These are phyloP conservation scores for Fusarium sp. DNA, from an alignment of 2,329 filamentous ascomycete species.

Conservation along the genomic window DNA sequence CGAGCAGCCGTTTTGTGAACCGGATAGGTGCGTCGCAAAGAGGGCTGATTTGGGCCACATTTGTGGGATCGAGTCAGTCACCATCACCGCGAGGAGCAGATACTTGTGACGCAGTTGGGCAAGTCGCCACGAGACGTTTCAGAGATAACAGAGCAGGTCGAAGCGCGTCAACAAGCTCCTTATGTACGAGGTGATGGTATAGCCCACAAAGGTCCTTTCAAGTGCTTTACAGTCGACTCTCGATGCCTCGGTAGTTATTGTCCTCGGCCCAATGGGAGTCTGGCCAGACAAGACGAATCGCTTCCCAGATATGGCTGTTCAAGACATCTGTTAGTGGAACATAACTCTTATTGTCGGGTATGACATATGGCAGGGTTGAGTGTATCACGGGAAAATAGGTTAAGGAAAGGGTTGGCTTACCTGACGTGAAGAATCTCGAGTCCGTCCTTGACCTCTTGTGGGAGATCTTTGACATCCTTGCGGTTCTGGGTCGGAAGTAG, in stretches of 20 bases:
- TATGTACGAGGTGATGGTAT: conserved; percentile 5
- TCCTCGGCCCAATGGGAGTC: conserved; percentile 86
- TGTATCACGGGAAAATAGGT: conserved; percentile 30
- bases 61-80: conserved; percentile 10
- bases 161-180: conserved; percentile 21
- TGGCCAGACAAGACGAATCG: conserved; percentile 90
- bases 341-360: conserved; percentile 27
- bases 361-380: conserved; percentile 30
- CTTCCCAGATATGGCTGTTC: conserved; percentile 90
- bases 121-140: conserved; percentile 37
- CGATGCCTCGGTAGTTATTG: conserved; percentile 73
- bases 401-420: conserved; percentile 69
- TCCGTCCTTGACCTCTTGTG: conserved; percentile 86
- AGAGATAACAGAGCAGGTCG: conserved; percentile 31
- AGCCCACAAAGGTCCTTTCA: neutral
- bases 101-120: conserved; percentile 8
- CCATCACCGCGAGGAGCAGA: neutral
- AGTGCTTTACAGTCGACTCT: conserved; percentile 76
- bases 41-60: conserved; percentile 44
- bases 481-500: conserved; percentile 87
- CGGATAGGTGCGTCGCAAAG: conserved; percentile 46
- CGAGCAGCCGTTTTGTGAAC: conserved; percentile 33
- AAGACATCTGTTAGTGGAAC: conserved; percentile 49
- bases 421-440: conserved; percentile 89
- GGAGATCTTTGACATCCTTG: conserved; percentile 92